These are phyloP conservation scores for Dioscorea cayenensis DNA, from an alignment of 116 monocot genomes.

Conservation along the genomic window DNA sequence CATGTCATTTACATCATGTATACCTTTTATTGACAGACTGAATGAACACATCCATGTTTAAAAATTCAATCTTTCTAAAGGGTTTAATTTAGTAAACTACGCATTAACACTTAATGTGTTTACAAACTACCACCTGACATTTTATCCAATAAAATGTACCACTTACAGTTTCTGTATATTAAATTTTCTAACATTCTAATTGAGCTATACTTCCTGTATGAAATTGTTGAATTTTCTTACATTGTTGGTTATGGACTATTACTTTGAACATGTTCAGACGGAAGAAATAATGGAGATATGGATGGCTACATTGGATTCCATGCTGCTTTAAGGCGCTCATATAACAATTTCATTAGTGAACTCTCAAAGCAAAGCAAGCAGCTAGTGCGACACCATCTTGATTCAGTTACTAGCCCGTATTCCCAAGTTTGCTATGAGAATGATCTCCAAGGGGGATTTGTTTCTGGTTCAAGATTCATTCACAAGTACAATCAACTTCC, in stretches of 20 bases:
- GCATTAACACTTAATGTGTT: too few relatives aligned
- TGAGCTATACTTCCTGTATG: too few relatives aligned
- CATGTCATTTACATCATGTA: too few relatives aligned
- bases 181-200: too few relatives aligned
- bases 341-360: conserved; percentile 59
- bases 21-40: too few relatives aligned
- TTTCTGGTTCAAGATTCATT: conserved; percentile 21
- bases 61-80: too few relatives aligned
- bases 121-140: too few relatives aligned
- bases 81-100: too few relatives aligned
- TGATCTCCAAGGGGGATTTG: conserved; percentile 13
- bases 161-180: too few relatives aligned
- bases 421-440: conserved; percentile 71
- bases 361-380: conserved; percentile 99
- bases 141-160: too few relatives aligned
- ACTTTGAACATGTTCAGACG: conserved; percentile 23
- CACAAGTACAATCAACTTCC: conserved; percentile 35
- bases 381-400: conserved; percentile 85
- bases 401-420: conserved; percentile 88
- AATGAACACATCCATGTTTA: too few relatives aligned
- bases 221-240: background rate
- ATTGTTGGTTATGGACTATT: background rate
- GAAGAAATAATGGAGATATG: conserved; percentile 58
- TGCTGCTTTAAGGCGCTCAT: conserved; percentile 75
- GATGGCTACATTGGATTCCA: conserved; percentile 89